Conservation (phyloP, 2,329 filamentous ascomycete species). For the Macrophomina phaseolina region DNA sequence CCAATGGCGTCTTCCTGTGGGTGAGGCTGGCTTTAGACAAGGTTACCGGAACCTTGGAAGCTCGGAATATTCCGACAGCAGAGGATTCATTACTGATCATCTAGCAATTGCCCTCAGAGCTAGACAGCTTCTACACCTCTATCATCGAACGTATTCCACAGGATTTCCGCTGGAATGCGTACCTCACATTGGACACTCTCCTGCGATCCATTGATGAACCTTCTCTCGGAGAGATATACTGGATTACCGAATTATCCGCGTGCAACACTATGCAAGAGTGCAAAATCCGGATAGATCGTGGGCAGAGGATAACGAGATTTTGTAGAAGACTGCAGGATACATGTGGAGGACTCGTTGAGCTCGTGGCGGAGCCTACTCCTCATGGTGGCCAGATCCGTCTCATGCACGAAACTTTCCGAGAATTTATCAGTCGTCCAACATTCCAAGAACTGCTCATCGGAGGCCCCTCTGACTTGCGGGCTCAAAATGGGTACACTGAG, state of each 20-base stretch:
- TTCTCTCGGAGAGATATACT: not conserved
- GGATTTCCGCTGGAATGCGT: not conserved
- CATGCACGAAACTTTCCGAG: conserved; percentile 1
- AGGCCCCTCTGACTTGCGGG: not conserved
- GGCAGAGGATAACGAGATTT: not conserved
- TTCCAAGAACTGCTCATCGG: not conserved
- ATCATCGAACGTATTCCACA: conserved; percentile 4
- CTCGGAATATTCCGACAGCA: no score
- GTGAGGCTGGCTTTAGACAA: conserved; percentile 16
- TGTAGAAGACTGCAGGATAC: not conserved
- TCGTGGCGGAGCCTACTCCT: not conserved
- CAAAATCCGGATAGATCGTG: not conserved
- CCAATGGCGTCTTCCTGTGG: conserved; percentile 28
- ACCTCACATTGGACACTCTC: not conserved
- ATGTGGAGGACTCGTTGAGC: not conserved
- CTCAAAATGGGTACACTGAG: conserved; percentile 7
- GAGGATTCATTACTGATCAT: not conserved
- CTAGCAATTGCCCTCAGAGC: not conserved
- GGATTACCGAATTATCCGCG: not conserved
- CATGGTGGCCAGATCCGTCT: not conserved
- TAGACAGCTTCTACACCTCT: not conserved
- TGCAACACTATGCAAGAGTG: not conserved
- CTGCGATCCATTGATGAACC: not conserved
- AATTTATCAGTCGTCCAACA: not conserved
- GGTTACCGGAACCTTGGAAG: not conserved